Evolutionary conservation across 1,139 yeast genomes (phyloP), one percentile per base, ranked within the genome.

Genomic region (Scheffersomyces parashehatae): DNA sequence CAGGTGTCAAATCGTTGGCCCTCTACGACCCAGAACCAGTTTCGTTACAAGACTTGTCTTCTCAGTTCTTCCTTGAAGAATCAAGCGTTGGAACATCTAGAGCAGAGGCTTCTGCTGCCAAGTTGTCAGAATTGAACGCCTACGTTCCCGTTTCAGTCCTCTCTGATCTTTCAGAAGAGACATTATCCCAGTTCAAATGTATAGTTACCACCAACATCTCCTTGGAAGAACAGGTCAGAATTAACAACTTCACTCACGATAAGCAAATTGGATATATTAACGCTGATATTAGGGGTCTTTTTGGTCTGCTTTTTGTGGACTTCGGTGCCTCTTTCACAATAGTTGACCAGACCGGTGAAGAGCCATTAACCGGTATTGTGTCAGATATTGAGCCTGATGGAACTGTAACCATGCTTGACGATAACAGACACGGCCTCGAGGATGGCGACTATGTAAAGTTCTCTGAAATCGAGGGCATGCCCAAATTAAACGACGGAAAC

Each of bases 1-100:
- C 99, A 3, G 99, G 99, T 55, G 99, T 93, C 56, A 95, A 93
- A 70, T 85, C 96, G 13, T 73, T 93, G 56, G 77, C 95, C n/a
- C 68, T 93, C 36, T 88, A 85, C 61, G 99, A 93, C 62, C 96
- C 97, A 13, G 74, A 71, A 12, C 79, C 82, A 0, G 85, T 87
- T 14, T 67, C 74, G 47, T 55, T 89, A 40, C 75, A 70, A 42
- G 99, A 93, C 62, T 75, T 95, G 49, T 87, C 97, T 1, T 75
- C 96, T 10, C 99, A 93, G 64, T 93, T 90, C 73, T 93, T 91
- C 66, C 75, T 95, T 42, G 60, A 77, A 9, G 42, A 39, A 6
- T 83, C 80, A 50, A 59, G 61, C 1, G 63, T 91, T 41, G 98
- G 98, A 36, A 68, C 67, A 51, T 73, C 84, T n/a, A 81, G 97